A percentile compares a stretch with the other conserved stretches of the same genome.
Conservation (phyloP, 2,329 filamentous ascomycete genomes). For the Diaporthe ilicicola region DNA sequence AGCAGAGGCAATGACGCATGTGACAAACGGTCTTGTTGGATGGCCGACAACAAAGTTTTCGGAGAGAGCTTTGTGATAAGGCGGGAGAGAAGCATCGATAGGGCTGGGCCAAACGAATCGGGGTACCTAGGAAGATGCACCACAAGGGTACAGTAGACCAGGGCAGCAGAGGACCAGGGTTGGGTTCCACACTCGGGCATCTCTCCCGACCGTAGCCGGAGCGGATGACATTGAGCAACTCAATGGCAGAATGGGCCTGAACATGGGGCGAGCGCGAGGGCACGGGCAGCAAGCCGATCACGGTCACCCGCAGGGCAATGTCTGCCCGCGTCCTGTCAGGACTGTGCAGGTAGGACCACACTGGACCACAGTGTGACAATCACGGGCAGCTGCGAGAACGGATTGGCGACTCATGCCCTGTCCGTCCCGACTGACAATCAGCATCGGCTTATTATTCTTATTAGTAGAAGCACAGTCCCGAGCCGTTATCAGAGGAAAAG, state of each 20-base stretch:
- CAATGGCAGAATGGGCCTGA: neutral
- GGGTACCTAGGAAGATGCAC: neutral
- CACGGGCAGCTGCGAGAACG: slow-evolving; percentile 20
- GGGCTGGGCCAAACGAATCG: neutral
- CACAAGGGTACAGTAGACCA: neutral
- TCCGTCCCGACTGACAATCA: slow-evolving; percentile 11
- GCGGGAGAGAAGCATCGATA: neutral
- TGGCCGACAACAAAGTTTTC: slow-evolving; percentile 26
- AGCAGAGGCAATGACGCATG: slow-evolving; percentile 30
- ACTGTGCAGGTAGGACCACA: neutral
- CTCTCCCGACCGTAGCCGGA: slow-evolving; percentile 17
- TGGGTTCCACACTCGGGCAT: neutral
- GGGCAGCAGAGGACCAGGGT: neutral
- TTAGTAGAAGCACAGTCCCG: neutral
- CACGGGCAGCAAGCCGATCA: slow-evolving; percentile 22
- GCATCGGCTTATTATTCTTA: slow-evolving; percentile 13
- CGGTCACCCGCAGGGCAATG: neutral
- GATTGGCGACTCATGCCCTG: slow-evolving; percentile 18
- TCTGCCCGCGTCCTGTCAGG: neutral
- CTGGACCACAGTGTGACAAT: neutral
- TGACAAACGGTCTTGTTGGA: slow-evolving; percentile 20
- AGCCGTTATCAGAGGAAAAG: slow-evolving; percentile 16
- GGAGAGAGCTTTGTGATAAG: slow-evolving; percentile 17
- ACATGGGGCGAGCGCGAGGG: neutral
- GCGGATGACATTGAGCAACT: neutral